Percentiles rank a stretch among this genome's conserved stretches.
These are phyloP conservation scores for Candida silvatica DNA, from an alignment of 805 yeast genomes.

Conservation along the genomic window DNA sequence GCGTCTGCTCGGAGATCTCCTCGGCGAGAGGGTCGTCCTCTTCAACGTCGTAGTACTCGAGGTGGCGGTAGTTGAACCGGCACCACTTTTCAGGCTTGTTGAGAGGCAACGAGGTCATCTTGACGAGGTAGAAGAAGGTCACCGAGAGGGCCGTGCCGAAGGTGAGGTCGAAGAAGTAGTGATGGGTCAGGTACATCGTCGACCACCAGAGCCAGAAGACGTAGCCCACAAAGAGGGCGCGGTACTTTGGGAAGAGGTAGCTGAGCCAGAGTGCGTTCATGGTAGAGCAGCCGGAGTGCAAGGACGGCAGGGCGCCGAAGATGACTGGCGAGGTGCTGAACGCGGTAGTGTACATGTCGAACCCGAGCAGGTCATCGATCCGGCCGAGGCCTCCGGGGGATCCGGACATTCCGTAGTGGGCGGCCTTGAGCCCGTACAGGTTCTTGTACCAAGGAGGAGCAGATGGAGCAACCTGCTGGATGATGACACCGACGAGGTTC, in stretches of 20 bases:
- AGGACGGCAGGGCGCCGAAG: conserved; percentile 67
- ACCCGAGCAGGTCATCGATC: conserved; percentile 68
- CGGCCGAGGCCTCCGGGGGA: conserved; percentile 91
- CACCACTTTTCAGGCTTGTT: conserved; percentile 44
- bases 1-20: too few relatives aligned
- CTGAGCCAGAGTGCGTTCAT: conserved; percentile 82
- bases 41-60: conserved; percentile 26
- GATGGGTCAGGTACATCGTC: conserved; percentile 96
- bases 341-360: conserved; percentile 73
- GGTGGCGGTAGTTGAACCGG: conserved; percentile 56
- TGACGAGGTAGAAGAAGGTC: conserved; percentile 59
- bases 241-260: conserved; percentile 66
- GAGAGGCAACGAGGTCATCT: conserved; percentile 57
- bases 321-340: conserved; percentile 82
- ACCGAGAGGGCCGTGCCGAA: conserved; percentile 79
- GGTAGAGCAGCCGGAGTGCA: conserved; percentile 88
- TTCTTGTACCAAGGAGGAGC: conserved; percentile 96
- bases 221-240: conserved; percentile 58
- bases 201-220: conserved; percentile 98
- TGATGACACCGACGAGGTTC: conserved; percentile 76
- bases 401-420: conserved; percentile 82
- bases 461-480: conserved; percentile 76
- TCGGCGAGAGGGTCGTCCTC: conserved; percentile 29
- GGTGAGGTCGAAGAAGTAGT: conserved; percentile 83
- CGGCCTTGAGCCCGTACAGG: conserved; percentile 75